A percentile compares a stretch with the other conserved stretches of the same genome.
phyloP scores from a whole-genome alignment of 345 rosid genomes.

The Citrus australasica region DNA sequence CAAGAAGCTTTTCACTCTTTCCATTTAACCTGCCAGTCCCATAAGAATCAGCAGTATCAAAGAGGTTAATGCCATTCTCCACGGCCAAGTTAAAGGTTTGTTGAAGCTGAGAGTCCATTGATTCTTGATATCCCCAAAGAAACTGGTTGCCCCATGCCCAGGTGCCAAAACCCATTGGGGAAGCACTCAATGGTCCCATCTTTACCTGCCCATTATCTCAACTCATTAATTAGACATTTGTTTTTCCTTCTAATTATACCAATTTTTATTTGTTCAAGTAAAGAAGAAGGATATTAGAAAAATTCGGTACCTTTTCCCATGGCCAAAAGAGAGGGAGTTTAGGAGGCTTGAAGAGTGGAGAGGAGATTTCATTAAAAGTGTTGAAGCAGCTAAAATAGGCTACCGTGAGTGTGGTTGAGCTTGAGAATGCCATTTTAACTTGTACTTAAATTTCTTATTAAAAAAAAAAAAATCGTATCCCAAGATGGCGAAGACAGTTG shows the following conservation, averaged over 20 bases:
- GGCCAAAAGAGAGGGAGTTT: slow-evolving; percentile 86
- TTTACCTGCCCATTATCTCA: slow-evolving; percentile 45
- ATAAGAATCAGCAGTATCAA: slow-evolving; percentile 93
- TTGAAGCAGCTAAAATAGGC: slow-evolving; percentile 32
- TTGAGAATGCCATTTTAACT: slow-evolving; percentile 41
- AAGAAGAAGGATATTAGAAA: background rate
- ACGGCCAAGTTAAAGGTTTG: slow-evolving; percentile 69
- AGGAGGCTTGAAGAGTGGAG: slow-evolving; percentile 44
- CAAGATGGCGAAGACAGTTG: background rate
- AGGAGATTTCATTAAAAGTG: slow-evolving; percentile 32
- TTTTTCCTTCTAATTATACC: too few species aligned
- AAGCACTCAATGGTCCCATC: slow-evolving; percentile 80
- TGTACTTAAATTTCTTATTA: background rate
- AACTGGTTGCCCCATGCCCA: slow-evolving; percentile 99
- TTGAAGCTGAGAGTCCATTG: slow-evolving; percentile 84
- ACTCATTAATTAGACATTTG: background rate
- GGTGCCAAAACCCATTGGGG: slow-evolving; percentile 97
- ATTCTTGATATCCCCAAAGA: slow-evolving; percentile 82
- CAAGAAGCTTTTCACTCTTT: slow-evolving; percentile 86
- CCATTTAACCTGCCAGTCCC: slow-evolving; percentile 87
- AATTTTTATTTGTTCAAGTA: background rate
- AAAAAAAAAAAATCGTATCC: too few species aligned
- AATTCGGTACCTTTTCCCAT: slow-evolving; percentile 59
- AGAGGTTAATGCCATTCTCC: slow-evolving; percentile 72
- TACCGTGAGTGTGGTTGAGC: slow-evolving; percentile 18